phyloP scores from a whole-genome alignment of 2,329 filamentous ascomycete species.

The Calycina herbarum region DNA sequence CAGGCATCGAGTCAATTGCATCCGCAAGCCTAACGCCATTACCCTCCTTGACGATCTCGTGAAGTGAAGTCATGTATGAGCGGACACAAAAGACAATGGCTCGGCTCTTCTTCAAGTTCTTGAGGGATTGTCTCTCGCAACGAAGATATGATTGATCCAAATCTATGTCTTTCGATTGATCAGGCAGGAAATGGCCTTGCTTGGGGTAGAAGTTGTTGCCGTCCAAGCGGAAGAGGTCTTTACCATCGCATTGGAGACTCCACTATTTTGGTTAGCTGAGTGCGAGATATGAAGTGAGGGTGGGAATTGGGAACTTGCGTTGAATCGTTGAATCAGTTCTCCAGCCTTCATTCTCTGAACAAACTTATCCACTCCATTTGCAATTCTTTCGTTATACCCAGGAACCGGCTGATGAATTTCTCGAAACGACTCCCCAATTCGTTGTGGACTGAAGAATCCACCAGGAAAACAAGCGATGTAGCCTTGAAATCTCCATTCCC shows the following conservation, averaged over 20 bases:
- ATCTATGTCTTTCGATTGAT: background rate
- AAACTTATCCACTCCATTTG: background rate
- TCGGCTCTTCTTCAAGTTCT: background rate
- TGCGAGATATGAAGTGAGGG: background rate
- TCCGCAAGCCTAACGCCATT: background rate
- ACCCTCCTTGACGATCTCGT: slow-evolving; percentile 1
- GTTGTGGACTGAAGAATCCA: background rate
- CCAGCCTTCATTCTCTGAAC: background rate
- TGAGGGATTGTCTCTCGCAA: background rate
- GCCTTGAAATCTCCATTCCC: background rate
- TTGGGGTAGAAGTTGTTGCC: slow-evolving; percentile 4
- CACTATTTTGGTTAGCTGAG: background rate
- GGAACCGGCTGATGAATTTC: background rate
- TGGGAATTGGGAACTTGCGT: background rate
- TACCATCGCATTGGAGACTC: slow-evolving; percentile 4
- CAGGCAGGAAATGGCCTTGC: background rate
- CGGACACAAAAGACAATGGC: slow-evolving; percentile 3
- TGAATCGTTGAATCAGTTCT: background rate
- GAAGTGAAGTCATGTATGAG: slow-evolving; percentile 1
- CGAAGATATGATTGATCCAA: background rate
- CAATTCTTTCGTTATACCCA: background rate
- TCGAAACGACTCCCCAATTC: background rate
- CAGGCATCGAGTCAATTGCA: background rate
- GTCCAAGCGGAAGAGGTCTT: background rate
- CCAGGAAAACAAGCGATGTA: background rate